phyloP scores from a whole-genome alignment of 176 grass and related monocot genomes.

The Aegilops longissima region DNA sequence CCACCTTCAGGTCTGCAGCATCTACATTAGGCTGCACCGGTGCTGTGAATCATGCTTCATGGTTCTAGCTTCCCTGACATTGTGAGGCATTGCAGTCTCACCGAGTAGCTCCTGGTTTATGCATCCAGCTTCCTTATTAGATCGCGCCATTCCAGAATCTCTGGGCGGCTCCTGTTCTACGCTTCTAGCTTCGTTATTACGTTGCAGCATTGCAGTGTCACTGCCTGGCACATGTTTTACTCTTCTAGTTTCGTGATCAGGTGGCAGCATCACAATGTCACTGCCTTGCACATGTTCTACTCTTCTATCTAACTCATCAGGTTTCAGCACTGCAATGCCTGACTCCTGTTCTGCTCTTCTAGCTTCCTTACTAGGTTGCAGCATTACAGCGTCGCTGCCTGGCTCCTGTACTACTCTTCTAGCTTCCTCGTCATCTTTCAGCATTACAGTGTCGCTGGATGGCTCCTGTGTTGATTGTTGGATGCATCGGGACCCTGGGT shows the following conservation, averaged over 20 bases:
- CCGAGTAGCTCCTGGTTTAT: not conserved
- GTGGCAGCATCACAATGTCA: not conserved
- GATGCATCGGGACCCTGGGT: not conserved
- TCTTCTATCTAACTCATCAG: not conserved
- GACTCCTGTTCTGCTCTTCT: not conserved
- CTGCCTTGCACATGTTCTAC: not conserved
- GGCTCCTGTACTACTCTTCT: not conserved
- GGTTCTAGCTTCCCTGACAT: not conserved
- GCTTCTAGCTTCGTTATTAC: not conserved
- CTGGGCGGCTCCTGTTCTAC: not conserved
- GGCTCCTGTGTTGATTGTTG: conserved; percentile 1
- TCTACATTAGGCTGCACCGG: conserved; percentile 1
- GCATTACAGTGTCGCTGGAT: not conserved
- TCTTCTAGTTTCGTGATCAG: not conserved
- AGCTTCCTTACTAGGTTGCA: conserved; percentile 6
- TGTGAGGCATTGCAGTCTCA: not conserved
- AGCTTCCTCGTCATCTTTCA: conserved; percentile 15
- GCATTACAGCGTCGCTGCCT: not conserved
- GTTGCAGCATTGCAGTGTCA: not conserved
- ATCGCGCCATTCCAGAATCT: not conserved
- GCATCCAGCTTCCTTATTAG: conserved; percentile 11
- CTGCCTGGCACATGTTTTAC: not conserved
- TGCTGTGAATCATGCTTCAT: not conserved
- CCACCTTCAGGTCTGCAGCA: not conserved
- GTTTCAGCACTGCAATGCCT: not conserved